Conservation (phyloP, 805 yeast species). For the Tetrapisispora taiwanensis region DNA sequence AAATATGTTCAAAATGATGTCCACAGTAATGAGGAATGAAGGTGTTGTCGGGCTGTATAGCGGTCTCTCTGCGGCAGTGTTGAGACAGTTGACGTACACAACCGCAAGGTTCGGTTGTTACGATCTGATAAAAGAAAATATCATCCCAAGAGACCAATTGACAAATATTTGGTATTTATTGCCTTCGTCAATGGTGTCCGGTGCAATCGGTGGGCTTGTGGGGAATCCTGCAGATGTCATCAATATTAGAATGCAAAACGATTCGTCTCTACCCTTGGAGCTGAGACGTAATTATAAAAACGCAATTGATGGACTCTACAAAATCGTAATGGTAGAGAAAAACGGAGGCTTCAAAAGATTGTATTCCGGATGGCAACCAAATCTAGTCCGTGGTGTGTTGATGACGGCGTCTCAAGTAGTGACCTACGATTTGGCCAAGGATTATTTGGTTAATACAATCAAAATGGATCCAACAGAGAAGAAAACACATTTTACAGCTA, state of each 20-base stretch:
- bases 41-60: slow-evolving; percentile 65
- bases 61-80: slow-evolving; percentile 70
- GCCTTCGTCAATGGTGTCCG: slow-evolving; percentile 78
- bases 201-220: slow-evolving; percentile 72
- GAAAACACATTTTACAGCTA: slow-evolving; percentile 68
- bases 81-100: slow-evolving; percentile 83
- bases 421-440: slow-evolving; percentile 69
- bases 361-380: slow-evolving; percentile 69
- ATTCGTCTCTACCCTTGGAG: slow-evolving; percentile 52
- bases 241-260: slow-evolving; percentile 87
- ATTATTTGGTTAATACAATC: slow-evolving; percentile 40
- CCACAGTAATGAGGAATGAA: slow-evolving; percentile 31
- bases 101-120: slow-evolving; percentile 82
- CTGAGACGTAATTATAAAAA: slow-evolving; percentile 65
- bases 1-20: slow-evolving; percentile 45
- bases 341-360: slow-evolving; percentile 54
- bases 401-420: slow-evolving; percentile 92
- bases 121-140: slow-evolving; percentile 58
- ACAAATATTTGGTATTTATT: slow-evolving; percentile 53
- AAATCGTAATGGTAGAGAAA: slow-evolving; percentile 33
- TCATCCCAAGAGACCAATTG: slow-evolving; percentile 32
- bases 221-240: slow-evolving; percentile 87
- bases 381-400: slow-evolving; percentile 66
- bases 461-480: slow-evolving; percentile 49
- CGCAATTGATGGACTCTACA: slow-evolving; percentile 64